Evolutionary conservation across 2,329 filamentous ascomycete species (phyloP).

Genomic region (Paraphaeosphaeria minitans): DNA sequence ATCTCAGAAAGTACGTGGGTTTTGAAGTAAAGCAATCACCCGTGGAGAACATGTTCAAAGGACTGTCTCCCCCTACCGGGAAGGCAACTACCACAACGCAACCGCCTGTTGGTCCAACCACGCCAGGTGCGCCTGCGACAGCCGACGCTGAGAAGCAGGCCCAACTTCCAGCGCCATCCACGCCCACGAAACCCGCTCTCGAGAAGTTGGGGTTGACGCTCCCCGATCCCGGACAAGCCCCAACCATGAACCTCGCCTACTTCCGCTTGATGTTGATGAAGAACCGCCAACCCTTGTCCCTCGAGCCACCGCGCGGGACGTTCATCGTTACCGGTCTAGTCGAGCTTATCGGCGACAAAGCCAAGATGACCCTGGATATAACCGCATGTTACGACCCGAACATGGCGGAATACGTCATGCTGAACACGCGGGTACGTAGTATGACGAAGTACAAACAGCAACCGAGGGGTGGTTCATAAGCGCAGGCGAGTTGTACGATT

Average conservation of each 20-base stretch:
- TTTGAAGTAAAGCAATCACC: slow-evolving; percentile 25
- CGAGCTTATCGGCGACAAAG: slow-evolving; percentile 51
- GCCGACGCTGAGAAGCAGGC: slow-evolving; percentile 20
- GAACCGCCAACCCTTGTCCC: slow-evolving; percentile 20
- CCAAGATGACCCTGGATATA: slow-evolving; percentile 52
- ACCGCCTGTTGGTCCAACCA: slow-evolving; percentile 14
- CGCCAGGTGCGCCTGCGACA: slow-evolving; percentile 16
- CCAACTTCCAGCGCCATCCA: slow-evolving; percentile 13
- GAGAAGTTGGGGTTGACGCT: slow-evolving; percentile 30
- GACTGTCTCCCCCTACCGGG: slow-evolving; percentile 12
- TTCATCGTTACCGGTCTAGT: slow-evolving; percentile 53
- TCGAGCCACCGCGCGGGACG: slow-evolving; percentile 51
- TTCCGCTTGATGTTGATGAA: slow-evolving; percentile 33
- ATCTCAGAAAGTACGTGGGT: slow-evolving; percentile 31
- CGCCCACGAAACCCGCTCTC: slow-evolving; percentile 20
- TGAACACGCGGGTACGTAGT: slow-evolving; percentile 34
- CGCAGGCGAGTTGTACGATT: background rate
- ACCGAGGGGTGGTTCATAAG: slow-evolving; percentile 47
- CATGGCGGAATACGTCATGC: slow-evolving; percentile 42
- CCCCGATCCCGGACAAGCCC: slow-evolving; percentile 26
- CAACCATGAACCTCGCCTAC: slow-evolving; percentile 33
- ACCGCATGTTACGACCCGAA: slow-evolving; percentile 53
- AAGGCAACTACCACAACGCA: slow-evolving; percentile 14
- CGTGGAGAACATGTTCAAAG: slow-evolving; percentile 20
- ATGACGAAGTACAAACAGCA: slow-evolving; percentile 41